phyloP scores from a whole-genome alignment of 169 alveolate species.

The Babesia bovis region DNA sequence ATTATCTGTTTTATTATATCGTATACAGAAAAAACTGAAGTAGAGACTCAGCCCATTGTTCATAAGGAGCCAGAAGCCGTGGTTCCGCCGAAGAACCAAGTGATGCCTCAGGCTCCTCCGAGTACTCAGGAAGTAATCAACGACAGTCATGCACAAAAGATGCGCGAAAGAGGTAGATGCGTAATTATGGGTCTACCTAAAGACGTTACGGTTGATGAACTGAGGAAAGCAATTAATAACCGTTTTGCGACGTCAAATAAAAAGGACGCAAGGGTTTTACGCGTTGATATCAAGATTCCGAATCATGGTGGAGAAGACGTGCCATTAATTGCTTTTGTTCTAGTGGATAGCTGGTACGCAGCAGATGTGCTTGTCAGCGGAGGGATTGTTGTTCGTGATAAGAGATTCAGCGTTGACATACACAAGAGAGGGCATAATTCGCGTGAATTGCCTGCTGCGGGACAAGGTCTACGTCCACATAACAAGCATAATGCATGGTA shows the following conservation, averaged over 20 bases:
- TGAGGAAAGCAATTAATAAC: slow-evolving; percentile 29
- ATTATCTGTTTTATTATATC: neutral
- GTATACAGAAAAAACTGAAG: neutral
- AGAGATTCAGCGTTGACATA: slow-evolving; percentile 30
- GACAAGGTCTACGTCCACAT: neutral
- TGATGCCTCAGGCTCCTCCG: neutral
- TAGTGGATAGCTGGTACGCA: slow-evolving; percentile 33
- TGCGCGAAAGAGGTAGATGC: slow-evolving; percentile 5
- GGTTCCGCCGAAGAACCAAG: neutral
- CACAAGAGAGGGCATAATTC: slow-evolving; percentile 23
- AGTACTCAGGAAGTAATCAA: neutral
- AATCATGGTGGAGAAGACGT: slow-evolving; percentile 7
- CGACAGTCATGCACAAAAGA: neutral
- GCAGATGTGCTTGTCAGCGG: slow-evolving; percentile 37
- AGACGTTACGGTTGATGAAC: slow-evolving; percentile 28
- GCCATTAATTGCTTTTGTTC: slow-evolving; percentile 42
- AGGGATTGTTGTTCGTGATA: slow-evolving; percentile 31
- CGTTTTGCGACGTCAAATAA: neutral
- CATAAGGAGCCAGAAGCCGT: neutral
- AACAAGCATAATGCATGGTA: slow-evolving; percentile 5
- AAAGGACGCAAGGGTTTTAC: neutral
- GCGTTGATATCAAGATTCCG: slow-evolving; percentile 11
- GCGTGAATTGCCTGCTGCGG: neutral
- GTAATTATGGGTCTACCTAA: slow-evolving; percentile 57
- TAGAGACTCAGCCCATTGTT: neutral